phyloP scores from a whole-genome alignment of 2,329 filamentous ascomycete species.

The Fusarium sp. region DNA sequence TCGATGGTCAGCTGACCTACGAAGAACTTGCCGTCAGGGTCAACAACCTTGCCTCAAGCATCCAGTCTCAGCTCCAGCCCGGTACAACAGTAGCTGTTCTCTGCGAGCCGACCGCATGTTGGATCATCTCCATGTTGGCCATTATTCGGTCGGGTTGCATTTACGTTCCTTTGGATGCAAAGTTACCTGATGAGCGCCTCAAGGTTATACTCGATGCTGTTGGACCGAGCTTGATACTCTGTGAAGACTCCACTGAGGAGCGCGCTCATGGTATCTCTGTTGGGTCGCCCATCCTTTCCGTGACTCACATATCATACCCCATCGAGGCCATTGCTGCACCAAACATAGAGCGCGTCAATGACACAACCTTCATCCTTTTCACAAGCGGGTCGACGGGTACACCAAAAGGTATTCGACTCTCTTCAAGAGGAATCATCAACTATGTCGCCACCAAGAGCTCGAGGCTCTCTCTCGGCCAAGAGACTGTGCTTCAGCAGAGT shows the following conservation, averaged over 20 bases:
- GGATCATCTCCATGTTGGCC: not conserved
- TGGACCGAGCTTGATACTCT: not conserved
- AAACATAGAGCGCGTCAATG: not conserved
- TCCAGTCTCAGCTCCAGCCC: not conserved
- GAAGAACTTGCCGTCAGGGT: not conserved
- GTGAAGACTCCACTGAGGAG: not conserved
- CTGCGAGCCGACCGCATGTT: not conserved
- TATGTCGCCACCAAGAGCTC: not conserved
- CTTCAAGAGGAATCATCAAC: not conserved
- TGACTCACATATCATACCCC: fast-evolving
- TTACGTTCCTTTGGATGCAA: not conserved
- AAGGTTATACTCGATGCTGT: not conserved
- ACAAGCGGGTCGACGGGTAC: not conserved
- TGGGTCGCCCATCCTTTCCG: not conserved
- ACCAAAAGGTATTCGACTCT: not conserved
- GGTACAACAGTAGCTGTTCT: not conserved
- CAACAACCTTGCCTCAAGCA: fast-evolving
- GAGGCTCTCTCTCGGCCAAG: not conserved
- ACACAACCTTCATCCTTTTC: not conserved
- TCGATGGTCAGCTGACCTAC: not conserved
- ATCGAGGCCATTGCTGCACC: fast-evolving
- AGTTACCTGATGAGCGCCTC: not conserved
- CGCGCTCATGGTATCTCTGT: not conserved
- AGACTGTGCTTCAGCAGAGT: not conserved
- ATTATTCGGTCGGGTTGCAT: not conserved